These are phyloP conservation scores for Chaetomidium leptoderma DNA, from an alignment of 495 filamentous ascomycete genomes.

Conservation along the genomic window DNA sequence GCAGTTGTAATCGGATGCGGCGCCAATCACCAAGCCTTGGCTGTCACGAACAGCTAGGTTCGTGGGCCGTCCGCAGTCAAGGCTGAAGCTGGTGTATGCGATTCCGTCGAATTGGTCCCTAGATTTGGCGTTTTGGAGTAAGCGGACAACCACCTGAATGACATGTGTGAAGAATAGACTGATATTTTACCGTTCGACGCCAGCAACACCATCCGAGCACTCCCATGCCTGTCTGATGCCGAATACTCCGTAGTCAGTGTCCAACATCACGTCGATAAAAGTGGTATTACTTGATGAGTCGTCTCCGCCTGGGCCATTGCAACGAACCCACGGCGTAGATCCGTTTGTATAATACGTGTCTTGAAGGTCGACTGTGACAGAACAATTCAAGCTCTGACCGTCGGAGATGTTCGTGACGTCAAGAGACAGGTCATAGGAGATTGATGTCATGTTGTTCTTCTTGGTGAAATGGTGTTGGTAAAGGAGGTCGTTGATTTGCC, in stretches of 20 bases:
- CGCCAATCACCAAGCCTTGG: neutral
- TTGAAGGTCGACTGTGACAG: neutral
- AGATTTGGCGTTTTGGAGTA: neutral
- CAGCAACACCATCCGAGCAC: neutral
- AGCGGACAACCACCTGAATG: too few species aligned
- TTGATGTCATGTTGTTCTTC: neutral
- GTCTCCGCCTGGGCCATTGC: neutral
- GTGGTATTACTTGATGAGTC: neutral
- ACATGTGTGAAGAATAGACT: too few species aligned
- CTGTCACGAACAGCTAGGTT: neutral
- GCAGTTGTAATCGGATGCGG: neutral
- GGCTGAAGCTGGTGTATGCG: neutral
- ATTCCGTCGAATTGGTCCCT: neutral
- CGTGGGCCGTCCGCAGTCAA: neutral
- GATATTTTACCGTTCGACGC: neutral
- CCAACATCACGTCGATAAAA: neutral
- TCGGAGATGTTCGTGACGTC: neutral
- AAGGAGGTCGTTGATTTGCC: neutral
- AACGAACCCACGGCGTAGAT: neutral
- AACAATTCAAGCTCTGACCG: neutral
- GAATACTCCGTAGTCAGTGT: neutral
- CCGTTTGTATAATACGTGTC: neutral
- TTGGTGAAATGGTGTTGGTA: neutral
- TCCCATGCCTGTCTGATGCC: neutral
- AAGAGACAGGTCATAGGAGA: neutral